Conservation (phyloP, 306 rosid species). For the Castanopsis chinensis region DNA sequence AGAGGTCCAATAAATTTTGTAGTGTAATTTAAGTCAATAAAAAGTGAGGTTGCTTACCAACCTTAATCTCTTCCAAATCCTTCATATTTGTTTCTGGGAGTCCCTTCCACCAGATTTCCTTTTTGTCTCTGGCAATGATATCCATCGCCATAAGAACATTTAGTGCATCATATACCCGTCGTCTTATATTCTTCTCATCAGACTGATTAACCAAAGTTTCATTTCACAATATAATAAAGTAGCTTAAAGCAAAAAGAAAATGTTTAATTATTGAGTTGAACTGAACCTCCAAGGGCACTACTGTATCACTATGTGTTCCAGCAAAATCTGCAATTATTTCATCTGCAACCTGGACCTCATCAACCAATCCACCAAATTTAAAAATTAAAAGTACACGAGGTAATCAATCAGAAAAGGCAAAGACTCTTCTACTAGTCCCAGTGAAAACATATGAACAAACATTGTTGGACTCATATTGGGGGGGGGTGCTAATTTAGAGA, state of each 20-base stretch:
- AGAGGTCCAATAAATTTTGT: neutral
- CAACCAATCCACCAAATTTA: neutral
- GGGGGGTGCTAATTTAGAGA: neutral
- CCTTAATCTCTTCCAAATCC: constrained; percentile 31
- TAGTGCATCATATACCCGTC: constrained; percentile 38
- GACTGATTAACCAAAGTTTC: constrained; percentile 4
- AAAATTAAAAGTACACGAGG: neutral
- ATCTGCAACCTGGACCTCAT: constrained; percentile 32
- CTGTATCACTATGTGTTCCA: constrained; percentile 5
- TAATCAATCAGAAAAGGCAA: neutral
- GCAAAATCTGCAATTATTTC: constrained; percentile 26
- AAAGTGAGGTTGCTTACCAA: neutral
- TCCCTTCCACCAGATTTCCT: constrained; percentile 40
- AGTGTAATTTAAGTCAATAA: neutral
- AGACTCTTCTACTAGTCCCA: neutral
- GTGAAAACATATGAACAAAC: neutral
- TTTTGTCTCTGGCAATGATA: constrained; percentile 34
- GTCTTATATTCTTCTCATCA: constrained; percentile 33
- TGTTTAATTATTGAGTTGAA: neutral
- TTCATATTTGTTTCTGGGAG: constrained; percentile 4
- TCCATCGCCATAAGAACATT: constrained; percentile 40
- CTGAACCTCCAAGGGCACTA: constrained; percentile 23
- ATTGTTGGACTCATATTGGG: neutral
- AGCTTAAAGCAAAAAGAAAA: neutral
- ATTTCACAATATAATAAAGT: neutral